Evolutionary conservation across 139 green algal genomes (phyloP), one percentile per base, ranked within the genome.

Genomic region (Coelastrella sp.): DNA sequence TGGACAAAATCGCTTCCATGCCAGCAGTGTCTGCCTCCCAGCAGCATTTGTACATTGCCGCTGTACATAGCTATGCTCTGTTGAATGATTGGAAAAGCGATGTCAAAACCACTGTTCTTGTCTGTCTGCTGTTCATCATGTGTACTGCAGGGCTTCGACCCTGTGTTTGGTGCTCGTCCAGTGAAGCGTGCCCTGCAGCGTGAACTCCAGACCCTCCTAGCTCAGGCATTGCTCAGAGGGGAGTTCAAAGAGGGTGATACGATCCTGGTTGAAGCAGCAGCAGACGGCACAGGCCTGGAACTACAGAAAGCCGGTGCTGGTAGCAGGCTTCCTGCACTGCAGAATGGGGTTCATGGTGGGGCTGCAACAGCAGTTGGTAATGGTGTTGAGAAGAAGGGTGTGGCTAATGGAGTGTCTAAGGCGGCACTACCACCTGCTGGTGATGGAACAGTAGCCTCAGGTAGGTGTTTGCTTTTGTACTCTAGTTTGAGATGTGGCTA

Each of bases 171-270:
- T 32, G 97, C 97, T 0, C 92, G 97, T 9, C 97, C 97, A 17
- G 97, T 99, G 19, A 99, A 99, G 94, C 90, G 97, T 30, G 97
- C 96, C 21, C 93, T 99, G 82, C 96, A 99, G 91, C 92, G 95
- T 48, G 92, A 99, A 89, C 93, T 99, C 63, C 97, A 99, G 89
- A 99, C 97, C n/a, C 87, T 91, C 48, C 86, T 99, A 34, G 96
- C 96, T 34, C 87, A 90, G 88, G 88, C 89, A 15, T 75, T 95
- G 63, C 87, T 95, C 60, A 84, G 89, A 3, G 84, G 85, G n/a
- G 88, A 94, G 57, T 93, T 95, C 71, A 50, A 48, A 37, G 90
- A 94, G 67, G 89, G 89, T 0, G 90, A 94, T 81, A 90, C 75
- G 11, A 85, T 95, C 41, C 57, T 90, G 0, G 92, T 91, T 17